phyloP scores from a whole-genome alignment of 805 yeast genomes.

The Grigorovia transvaalensis region DNA sequence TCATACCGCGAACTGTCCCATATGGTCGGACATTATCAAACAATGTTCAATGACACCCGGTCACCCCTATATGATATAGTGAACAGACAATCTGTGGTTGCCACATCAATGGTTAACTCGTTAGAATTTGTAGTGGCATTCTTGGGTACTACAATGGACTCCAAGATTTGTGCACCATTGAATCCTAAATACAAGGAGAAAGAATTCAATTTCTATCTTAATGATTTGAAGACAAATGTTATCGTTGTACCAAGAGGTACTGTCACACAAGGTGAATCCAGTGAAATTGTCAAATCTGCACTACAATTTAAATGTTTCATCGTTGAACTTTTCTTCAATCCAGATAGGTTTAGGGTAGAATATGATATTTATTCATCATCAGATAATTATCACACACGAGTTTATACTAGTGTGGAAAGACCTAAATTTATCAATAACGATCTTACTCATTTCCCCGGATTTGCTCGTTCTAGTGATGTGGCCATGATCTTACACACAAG shows the following conservation, averaged over 20 bases:
- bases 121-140: slow-evolving; percentile 49
- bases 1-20: slow-evolving; percentile 36
- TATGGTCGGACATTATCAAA: slow-evolving; percentile 40
- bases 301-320: slow-evolving; percentile 36
- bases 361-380: slow-evolving; percentile 26
- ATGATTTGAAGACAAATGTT: slow-evolving; percentile 47
- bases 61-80: slow-evolving; percentile 34
- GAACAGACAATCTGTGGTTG: slow-evolving; percentile 37
- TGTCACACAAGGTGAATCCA: slow-evolving; percentile 18
- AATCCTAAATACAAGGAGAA: slow-evolving; percentile 50
- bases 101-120: slow-evolving; percentile 52
- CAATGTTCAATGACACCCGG: slow-evolving; percentile 32
- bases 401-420: slow-evolving; percentile 19
- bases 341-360: slow-evolving; percentile 34
- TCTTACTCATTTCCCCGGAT: slow-evolving; percentile 30
- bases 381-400: slow-evolving; percentile 17
- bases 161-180: slow-evolving; percentile 57
- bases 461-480: slow-evolving; percentile 39
- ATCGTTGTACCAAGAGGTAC: slow-evolving; percentile 49
- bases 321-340: slow-evolving; percentile 43
- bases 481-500: slow-evolving; percentile 63
- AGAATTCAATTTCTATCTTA: slow-evolving; percentile 57
- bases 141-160: slow-evolving; percentile 45
- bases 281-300: slow-evolving; percentile 44
- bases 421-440: slow-evolving; percentile 27